These are phyloP conservation scores for Medicago arabica DNA, from an alignment of 306 rosid genomes.

Conservation along the genomic window DNA sequence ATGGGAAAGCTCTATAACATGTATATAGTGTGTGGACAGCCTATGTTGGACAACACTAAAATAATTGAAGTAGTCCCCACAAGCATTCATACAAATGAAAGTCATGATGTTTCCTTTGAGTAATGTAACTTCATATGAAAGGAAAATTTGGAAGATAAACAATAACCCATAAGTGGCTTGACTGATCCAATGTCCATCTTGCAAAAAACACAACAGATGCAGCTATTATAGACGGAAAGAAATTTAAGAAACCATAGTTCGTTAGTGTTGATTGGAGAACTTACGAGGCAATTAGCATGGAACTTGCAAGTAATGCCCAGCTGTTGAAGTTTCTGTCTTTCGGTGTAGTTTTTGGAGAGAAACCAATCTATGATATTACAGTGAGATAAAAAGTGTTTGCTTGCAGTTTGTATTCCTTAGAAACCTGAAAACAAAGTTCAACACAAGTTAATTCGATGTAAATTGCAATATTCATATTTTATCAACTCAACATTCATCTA, in stretches of 20 bases:
- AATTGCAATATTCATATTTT: neutral
- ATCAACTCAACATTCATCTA: neutral
- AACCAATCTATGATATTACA: constrained; percentile 81
- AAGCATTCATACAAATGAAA: neutral
- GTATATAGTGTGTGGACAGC: too few species aligned
- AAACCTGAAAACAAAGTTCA: constrained; percentile 59
- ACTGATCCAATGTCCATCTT: constrained; percentile 85
- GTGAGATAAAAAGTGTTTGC: constrained; percentile 85
- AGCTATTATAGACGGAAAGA: constrained; percentile 81
- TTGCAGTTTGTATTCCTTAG: constrained; percentile 79
- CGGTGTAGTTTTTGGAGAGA: constrained; percentile 72
- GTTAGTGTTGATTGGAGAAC: constrained; percentile 61
- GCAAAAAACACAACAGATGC: constrained; percentile 95
- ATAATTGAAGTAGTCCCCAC: too few species aligned
- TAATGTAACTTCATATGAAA: neutral
- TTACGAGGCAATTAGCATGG: constrained; percentile 92
- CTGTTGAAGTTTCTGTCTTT: constrained; percentile 85
- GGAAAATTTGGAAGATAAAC: constrained; percentile 33
- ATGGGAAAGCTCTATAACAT: too few species aligned
- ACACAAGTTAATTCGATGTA: neutral
- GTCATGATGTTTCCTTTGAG: constrained; percentile 36
- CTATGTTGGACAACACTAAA: too few species aligned
- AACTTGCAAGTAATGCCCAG: constrained; percentile 77
- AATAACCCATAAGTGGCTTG: constrained; percentile 89
- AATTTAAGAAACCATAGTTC: constrained; percentile 72